phyloP scores from a whole-genome alignment of 176 grass and related monocot species.

The Chloris gayana region DNA sequence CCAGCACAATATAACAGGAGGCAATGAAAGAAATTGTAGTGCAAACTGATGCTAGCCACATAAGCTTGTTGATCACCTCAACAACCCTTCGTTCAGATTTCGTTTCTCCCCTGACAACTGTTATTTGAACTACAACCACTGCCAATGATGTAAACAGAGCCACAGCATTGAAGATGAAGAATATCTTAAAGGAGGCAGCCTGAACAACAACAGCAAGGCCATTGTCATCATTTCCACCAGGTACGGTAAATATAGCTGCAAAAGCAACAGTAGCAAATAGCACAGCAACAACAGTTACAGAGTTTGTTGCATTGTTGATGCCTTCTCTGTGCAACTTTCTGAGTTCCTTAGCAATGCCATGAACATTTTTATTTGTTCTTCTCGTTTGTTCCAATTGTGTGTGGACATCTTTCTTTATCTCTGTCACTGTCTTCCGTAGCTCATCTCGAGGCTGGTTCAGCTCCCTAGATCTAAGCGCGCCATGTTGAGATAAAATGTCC shows the following conservation, averaged over 20 bases:
- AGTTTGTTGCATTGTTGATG: conserved; percentile 97
- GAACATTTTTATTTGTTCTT: conserved; percentile 96
- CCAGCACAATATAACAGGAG: conserved; percentile 90
- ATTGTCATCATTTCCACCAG: conserved; percentile 69
- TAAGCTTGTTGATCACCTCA: conserved; percentile 98
- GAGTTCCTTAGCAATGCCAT: conserved; percentile 94
- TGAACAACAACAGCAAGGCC: conserved; percentile 67
- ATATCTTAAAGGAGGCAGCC: conserved; percentile 70
- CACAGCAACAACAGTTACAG: conserved; percentile 94
- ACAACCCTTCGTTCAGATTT: conserved; percentile 87
- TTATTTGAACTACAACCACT: conserved; percentile 96
- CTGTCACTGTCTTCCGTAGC: conserved; percentile 84
- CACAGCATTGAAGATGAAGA: conserved; percentile 92
- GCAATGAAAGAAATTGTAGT: conserved; percentile 94
- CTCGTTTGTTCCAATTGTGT: conserved; percentile 88
- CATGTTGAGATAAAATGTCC: conserved; percentile 80
- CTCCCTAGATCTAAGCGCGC: conserved; percentile 81
- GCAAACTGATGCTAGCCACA: conserved; percentile 96
- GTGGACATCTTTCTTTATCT: conserved; percentile 98
- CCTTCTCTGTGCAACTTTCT: conserved; percentile 92
- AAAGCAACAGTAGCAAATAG: conserved; percentile 94
- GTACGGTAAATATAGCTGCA: conserved; percentile 93
- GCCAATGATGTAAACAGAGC: conserved; percentile 93
- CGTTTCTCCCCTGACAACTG: conserved; percentile 90
- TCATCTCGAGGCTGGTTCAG: conserved; percentile 95